Percentiles rank a stretch among this genome's conserved stretches.
Conservation (phyloP, 176 grass and related monocot genomes). For the Ensete ventricosum region DNA sequence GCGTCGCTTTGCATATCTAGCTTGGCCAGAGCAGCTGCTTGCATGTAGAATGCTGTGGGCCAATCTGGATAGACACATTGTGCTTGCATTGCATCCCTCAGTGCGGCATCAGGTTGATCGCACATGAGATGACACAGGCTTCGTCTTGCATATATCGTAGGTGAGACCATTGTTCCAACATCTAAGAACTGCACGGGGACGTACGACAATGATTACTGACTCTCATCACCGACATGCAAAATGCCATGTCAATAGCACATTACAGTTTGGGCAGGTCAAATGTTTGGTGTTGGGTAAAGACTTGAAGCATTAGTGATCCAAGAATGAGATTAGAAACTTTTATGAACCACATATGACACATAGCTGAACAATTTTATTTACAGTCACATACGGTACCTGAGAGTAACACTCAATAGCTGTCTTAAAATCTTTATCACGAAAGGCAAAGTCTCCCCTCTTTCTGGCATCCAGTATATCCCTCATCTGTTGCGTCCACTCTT, state of each 20-base stretch:
- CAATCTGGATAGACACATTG: constrained; percentile 80
- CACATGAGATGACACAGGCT: constrained; percentile 89
- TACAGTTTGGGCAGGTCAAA: too few relatives aligned
- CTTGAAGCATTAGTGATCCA: not conserved
- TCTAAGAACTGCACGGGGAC: constrained; percentile 52
- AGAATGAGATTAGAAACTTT: not conserved
- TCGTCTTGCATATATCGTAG: constrained; percentile 69
- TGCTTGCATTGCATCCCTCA: constrained; percentile 91
- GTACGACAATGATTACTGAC: not conserved
- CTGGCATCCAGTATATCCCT: constrained; percentile 91
- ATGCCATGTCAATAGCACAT: too few relatives aligned
- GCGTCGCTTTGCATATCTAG: constrained; percentile 84
- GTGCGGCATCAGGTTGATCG: constrained; percentile 63
- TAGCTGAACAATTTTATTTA: not conserved
- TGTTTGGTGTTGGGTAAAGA: not conserved
- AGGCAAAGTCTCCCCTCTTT: constrained; percentile 77
- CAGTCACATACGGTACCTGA: constrained; percentile 33
- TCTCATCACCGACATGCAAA: too few relatives aligned
- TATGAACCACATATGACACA: not conserved
- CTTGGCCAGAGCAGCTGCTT: constrained; percentile 73
- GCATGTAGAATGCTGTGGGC: constrained; percentile 96
- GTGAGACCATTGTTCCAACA: constrained; percentile 88
- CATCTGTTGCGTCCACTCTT: constrained; percentile 99
- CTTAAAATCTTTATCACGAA: constrained; percentile 98
- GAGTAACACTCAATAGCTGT: constrained; percentile 73